Base-by-base conservation (phyloP, 106 monocot genomes). In the Cymbidium sinense region DNA sequence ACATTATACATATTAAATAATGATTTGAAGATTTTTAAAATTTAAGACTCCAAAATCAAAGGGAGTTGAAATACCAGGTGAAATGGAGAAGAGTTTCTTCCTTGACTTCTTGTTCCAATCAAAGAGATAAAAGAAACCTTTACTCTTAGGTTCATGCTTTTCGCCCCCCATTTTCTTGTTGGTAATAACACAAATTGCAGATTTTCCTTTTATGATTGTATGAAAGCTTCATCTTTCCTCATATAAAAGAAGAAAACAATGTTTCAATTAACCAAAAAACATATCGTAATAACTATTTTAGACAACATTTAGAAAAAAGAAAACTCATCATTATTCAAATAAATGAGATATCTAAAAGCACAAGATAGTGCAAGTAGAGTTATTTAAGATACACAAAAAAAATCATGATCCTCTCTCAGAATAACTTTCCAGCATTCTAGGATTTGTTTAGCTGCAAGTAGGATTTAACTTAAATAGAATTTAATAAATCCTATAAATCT, bases 31-130 rank as follows among this genome's bases (percentile, higher is more conserved):
- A 33, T 43, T 5, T 44, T 74, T 47, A 74, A 13, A 10, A n/a
- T 1, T 20, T 21, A 71, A 9, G 18, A 3, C 20, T 44, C 44
- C 0, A 13, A 4, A 3, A 23, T 0, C 41, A 74, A 17, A 79
- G 34, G 7, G 15, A 28, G 67, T 54, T 34, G 67, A n/a, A 34
- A 50, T 81, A 96, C 95, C 95, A 62, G 93, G 93, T 77, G 90
- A 91, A 85, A 83, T 70, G 21, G 92, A 83, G 79, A 89, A 96
- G 20, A 93, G 79, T 73, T 96, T 96, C 91, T 91, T 96, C 65
- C 96, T 84, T 0, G 96, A 93, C 62, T 88, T 96, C 41, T 85
- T 80, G 70, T 90, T 96, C 93, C 93, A 93, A 67, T 96, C 96
- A 61, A 96, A 96, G 67, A 96, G 74, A 70, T 96, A 70, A 76